Percentiles rank a stretch among this genome's conserved stretches.
phyloP scores from a whole-genome alignment of 768 basidiomycete genomes.

The Lactarius deliciosus region DNA sequence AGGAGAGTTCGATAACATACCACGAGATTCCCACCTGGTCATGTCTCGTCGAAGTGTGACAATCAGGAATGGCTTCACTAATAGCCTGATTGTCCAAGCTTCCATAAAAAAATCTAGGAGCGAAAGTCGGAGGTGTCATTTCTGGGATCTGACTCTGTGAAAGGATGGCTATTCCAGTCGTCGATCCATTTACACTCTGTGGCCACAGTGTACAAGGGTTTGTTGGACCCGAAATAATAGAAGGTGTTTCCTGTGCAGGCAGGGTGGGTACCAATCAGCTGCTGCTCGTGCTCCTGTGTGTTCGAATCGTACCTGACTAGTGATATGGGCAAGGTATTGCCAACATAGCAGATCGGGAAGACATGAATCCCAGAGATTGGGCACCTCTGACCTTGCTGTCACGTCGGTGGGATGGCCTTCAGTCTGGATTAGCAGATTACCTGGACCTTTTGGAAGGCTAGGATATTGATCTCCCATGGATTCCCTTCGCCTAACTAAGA shows the following conservation, averaged over 20 bases:
- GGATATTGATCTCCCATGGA: not conserved
- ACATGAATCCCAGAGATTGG: not conserved
- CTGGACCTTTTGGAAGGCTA: not conserved
- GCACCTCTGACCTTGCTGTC: not conserved
- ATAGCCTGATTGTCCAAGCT: not conserved
- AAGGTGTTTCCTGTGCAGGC: not conserved
- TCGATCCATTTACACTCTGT: not conserved
- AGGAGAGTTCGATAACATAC: not conserved
- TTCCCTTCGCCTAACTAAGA: not conserved
- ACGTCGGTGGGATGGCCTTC: not conserved
- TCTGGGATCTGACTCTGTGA: not conserved
- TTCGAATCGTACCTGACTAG: not conserved
- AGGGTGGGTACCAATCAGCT: no score
- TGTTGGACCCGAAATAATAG: not conserved
- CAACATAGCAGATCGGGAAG: not conserved
- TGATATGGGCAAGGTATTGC: not conserved
- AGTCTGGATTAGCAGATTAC: not conserved
- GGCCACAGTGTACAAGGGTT: not conserved
- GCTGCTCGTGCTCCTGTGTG: not conserved
- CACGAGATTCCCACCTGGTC: not conserved
- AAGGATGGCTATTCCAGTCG: no score
- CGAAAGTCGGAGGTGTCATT: not conserved
- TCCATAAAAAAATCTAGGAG: not conserved
- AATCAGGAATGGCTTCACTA: no score
- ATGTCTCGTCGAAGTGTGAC: not conserved